Percentiles rank a stretch among this genome's conserved stretches.
phyloP scores from a whole-genome alignment of 176 grass and related monocot genomes.

The Lolium perenne region DNA sequence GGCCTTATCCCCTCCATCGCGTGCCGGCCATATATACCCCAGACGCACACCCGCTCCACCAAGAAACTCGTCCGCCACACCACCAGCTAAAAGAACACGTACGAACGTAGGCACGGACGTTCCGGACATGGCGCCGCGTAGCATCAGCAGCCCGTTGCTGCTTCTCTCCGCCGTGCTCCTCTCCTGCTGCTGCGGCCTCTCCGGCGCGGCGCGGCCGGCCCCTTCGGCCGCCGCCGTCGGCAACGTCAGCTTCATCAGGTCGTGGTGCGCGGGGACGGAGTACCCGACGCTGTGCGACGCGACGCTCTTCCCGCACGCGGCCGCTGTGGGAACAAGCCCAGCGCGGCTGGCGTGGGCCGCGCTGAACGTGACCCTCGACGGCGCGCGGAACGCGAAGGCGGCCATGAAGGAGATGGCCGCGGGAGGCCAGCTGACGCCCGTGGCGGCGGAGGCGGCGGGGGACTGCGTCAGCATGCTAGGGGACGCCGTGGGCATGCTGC shows the following conservation, averaged over 20 bases:
- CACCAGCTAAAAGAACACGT: neutral
- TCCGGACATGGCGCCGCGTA: slow-evolving; percentile 32
- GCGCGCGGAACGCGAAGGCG: slow-evolving; percentile 38
- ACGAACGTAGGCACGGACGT: neutral
- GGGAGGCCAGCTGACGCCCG: neutral
- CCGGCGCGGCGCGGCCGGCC: neutral
- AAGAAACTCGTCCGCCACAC: too few relatives aligned
- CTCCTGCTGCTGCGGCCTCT: neutral
- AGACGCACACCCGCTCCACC: neutral
- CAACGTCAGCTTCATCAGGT: slow-evolving; percentile 31
- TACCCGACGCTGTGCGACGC: slow-evolving; percentile 58
- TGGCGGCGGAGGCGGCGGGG: slow-evolving; percentile 51
- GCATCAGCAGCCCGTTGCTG: neutral
- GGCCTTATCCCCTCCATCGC: slow-evolving; percentile 15
- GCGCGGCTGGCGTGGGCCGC: slow-evolving; percentile 49
- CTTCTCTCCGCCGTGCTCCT: neutral
- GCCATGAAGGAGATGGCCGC: slow-evolving; percentile 43
- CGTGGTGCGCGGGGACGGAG: slow-evolving; percentile 54
- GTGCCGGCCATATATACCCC: neutral
- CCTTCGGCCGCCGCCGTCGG: neutral
- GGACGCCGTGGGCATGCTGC: slow-evolving; percentile 60
- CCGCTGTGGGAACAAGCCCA: slow-evolving; percentile 38
- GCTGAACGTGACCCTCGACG: slow-evolving; percentile 42
- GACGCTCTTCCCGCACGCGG: slow-evolving; percentile 52
- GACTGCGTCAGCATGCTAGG: slow-evolving; percentile 72